Base-by-base conservation (phyloP, 2,329 filamentous ascomycete species). In the Cladosporium austrohemisphaericum region DNA sequence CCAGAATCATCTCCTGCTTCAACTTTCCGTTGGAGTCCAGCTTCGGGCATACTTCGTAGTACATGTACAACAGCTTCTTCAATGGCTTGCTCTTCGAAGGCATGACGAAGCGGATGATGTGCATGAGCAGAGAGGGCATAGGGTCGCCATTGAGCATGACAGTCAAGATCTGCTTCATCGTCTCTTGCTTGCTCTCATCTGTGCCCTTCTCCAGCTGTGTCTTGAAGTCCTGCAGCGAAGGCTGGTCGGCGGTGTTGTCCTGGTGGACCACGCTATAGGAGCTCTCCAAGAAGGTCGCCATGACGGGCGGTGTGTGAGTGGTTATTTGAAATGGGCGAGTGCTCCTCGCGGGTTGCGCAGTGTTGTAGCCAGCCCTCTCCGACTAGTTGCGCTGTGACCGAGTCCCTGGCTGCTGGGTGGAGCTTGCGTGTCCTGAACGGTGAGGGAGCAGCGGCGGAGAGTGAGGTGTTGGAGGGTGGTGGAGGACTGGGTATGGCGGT, bases 41-140 rank as follows among this genome's bases (percentile, higher is more conserved):
- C 76, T 98, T 98, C 32, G 92, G 93, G 70, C 93, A 97, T 68
- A 97, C 93, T 74, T 98, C 93, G 69, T 97, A 96, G 76, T 98
- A 98, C 71, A 98, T 93, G 74, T 98, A 98, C 49, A 98, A 81
- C 54, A 98, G 80, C 77, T 98, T 98, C 81, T 98, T 98, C 63
- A 98, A 77, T 33, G 86, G 77, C 76, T 98, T 98, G 71, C 87
- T 89, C 76, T 94, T 96, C 56, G 90, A 95, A 11, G 93, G 93
- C 93, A 98, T 98, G 62, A 98, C 91, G 69, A 98, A 98, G 69
- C 93, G 89, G 70, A 98, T 98, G 66, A 98, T 98, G 75, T 97
- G 93, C 93, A 98, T 98, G 61, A 98, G 83, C 16, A 98, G 79
- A 60, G 90, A 85, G 20, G 91, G 86, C 85, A 98, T 93, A 32